Percentiles rank a stretch among this genome's conserved stretches.
These are phyloP conservation scores for Persicaria tinctoria DNA, from an alignment of 148 eudicot genomes.

Conservation along the genomic window DNA sequence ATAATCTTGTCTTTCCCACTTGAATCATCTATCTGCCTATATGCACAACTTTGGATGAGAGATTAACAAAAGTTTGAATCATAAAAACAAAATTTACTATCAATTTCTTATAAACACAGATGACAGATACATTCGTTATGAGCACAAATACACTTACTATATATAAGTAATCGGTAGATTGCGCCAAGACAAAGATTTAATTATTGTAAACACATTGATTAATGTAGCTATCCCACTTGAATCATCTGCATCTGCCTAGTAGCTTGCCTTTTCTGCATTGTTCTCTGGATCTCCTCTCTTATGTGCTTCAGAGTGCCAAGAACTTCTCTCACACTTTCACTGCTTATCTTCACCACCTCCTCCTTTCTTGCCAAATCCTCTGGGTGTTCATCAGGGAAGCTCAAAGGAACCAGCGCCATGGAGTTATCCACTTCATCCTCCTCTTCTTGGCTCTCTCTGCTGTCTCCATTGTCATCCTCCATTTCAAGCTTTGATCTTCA, in stretches of 20 bases:
- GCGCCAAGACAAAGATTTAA: too few species aligned
- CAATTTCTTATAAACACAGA: too few species aligned
- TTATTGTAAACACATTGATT: neutral
- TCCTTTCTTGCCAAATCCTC: neutral
- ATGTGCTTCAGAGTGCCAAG: conserved; percentile 13
- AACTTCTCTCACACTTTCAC: conserved; percentile 12
- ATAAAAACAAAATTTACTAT: too few species aligned
- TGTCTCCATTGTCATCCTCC: neutral
- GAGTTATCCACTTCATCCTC: conserved; percentile 8
- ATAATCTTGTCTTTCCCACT: too few species aligned
- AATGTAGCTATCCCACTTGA: conserved; percentile 5
- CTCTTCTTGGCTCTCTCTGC: neutral
- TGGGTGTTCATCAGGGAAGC: neutral
- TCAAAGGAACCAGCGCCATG: conserved; percentile 8
- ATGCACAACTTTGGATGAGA: too few species aligned
- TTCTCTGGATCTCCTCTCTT: conserved; percentile 8
- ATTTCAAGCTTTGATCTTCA: conserved; percentile 8
- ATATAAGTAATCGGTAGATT: too few species aligned
- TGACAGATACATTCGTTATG: too few species aligned
- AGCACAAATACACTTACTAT: too few species aligned
- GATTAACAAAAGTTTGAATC: too few species aligned
- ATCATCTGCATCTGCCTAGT: conserved; percentile 9
- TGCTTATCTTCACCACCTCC: neutral
- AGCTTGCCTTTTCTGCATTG: conserved; percentile 4
- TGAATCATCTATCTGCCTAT: too few species aligned